phyloP scores from a whole-genome alignment of 306 rosid species.

The Pueraria montana region DNA sequence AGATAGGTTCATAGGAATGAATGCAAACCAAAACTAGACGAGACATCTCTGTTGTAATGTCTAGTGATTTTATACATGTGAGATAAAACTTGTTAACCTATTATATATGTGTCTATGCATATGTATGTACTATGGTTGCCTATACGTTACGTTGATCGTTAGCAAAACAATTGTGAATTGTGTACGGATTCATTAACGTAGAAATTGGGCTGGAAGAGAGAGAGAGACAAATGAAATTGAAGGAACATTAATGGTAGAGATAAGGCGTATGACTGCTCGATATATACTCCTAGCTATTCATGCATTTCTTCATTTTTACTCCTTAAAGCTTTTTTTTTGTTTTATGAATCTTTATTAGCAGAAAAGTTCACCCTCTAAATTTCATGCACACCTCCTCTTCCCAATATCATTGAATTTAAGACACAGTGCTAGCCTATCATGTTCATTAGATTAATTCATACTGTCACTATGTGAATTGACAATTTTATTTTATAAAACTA shows the following conservation, averaged over 20 bases:
- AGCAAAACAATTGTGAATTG: neutral
- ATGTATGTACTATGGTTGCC: neutral
- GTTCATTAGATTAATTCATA: neutral
- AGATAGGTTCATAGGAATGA: neutral
- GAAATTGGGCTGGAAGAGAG: neutral
- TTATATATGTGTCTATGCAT: neutral
- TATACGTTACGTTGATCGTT: neutral
- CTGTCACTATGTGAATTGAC: neutral
- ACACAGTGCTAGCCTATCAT: neutral
- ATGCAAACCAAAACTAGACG: neutral
- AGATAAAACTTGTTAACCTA: neutral
- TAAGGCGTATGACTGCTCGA: neutral
- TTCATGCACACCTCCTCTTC: slow-evolving; percentile 3
- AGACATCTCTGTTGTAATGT: neutral
- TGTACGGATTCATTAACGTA: neutral
- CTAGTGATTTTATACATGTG: neutral
- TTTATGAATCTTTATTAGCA: neutral
- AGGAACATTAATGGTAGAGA: neutral
- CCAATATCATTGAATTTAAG: slow-evolving; percentile 33
- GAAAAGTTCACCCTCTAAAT: neutral
- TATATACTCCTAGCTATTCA: neutral
- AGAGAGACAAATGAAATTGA: neutral
- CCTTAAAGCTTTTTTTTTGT: neutral
- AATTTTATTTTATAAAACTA: neutral
- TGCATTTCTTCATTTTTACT: neutral